These are phyloP conservation scores for Mortierella sp. DNA, from an alignment of 371 early-diverging fungal species.

Conservation along the genomic window DNA sequence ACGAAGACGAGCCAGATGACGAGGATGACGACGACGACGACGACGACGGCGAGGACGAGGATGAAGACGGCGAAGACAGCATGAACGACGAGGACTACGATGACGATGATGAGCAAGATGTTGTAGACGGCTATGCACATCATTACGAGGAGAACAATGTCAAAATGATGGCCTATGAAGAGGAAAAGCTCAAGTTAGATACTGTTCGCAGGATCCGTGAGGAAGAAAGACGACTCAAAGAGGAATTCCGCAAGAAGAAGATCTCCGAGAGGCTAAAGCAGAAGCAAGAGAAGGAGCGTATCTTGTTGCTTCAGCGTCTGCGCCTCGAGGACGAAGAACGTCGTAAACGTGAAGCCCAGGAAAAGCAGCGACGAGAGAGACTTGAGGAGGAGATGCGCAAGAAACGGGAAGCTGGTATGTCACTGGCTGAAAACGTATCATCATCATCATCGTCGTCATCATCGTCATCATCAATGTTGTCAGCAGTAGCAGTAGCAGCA, in stretches of 20 bases:
- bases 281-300: slow-evolving; percentile 47
- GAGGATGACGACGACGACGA: slow-evolving; percentile 40
- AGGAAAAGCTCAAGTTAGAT: slow-evolving; percentile 49
- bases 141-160: slow-evolving; percentile 51
- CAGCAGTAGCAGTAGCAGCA: no score
- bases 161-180: slow-evolving; percentile 53
- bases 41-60: slow-evolving; percentile 25
- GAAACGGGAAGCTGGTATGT: slow-evolving; percentile 54
- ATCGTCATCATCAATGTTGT: no score
- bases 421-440: neutral
- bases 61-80: slow-evolving; percentile 35
- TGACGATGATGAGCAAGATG: slow-evolving; percentile 53
- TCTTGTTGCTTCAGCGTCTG: slow-evolving; percentile 37
- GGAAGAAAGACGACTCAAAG: slow-evolving; percentile 50
- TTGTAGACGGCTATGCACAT: slow-evolving; percentile 50
- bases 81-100: slow-evolving; percentile 45
- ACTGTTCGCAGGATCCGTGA: slow-evolving; percentile 48
- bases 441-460: no score
- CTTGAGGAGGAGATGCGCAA: slow-evolving; percentile 54
- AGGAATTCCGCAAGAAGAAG: slow-evolving; percentile 50
- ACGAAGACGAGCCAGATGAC: slow-evolving; percentile 54
- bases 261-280: slow-evolving; percentile 34
- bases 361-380: slow-evolving; percentile 37
- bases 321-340: slow-evolving; percentile 55
- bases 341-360: slow-evolving; percentile 41